These are phyloP conservation scores for Ogataea thermomethanolica DNA, from an alignment of 805 yeast species.

Conservation along the genomic window DNA sequence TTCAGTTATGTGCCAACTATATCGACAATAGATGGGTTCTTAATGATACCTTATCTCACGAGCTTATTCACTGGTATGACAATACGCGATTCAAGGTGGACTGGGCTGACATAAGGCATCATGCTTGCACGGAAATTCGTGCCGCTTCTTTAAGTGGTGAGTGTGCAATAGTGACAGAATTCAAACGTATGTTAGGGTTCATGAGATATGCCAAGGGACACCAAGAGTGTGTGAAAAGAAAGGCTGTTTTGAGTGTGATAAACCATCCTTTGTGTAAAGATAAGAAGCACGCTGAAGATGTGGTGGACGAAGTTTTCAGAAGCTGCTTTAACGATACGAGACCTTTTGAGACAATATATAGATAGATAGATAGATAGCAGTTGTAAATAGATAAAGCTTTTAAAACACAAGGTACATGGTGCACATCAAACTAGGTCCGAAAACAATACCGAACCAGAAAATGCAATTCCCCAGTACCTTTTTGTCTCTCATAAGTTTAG, in stretches of 20 bases:
- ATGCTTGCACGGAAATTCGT: constrained; percentile 94
- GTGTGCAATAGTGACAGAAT: constrained; percentile 86
- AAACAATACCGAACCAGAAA: constrained; percentile 89
- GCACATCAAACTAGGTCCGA: constrained; percentile 88
- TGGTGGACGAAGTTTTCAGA: constrained; percentile 85
- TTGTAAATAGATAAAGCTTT: constrained; percentile 5
- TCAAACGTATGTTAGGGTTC: constrained; percentile 38
- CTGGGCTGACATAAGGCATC: constrained; percentile 82
- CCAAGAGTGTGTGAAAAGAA: constrained; percentile 84
- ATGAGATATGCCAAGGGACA: constrained; percentile 59
- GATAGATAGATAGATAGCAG: constrained; percentile 52
- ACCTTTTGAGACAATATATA: constrained; percentile 90
- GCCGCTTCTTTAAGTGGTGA: constrained; percentile 94
- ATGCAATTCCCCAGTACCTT: constrained; percentile 70
- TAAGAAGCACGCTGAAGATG: constrained; percentile 68
- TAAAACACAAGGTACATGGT: constrained; percentile 76
- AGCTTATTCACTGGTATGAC: constrained; percentile 90
- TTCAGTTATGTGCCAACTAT: constrained; percentile 82
- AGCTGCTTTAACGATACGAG: constrained; percentile 93
- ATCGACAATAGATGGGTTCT: constrained; percentile 69
- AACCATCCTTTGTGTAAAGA: constrained; percentile 82
- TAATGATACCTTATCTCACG: constrained; percentile 91
- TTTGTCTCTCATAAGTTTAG: constrained; percentile 51
- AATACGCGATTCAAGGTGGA: constrained; percentile 83
- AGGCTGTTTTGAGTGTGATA: constrained; percentile 80